Evolutionary conservation across 169 alveolate genomes (phyloP).

Genomic region (Cryptosporidium tyzzeri): DNA sequence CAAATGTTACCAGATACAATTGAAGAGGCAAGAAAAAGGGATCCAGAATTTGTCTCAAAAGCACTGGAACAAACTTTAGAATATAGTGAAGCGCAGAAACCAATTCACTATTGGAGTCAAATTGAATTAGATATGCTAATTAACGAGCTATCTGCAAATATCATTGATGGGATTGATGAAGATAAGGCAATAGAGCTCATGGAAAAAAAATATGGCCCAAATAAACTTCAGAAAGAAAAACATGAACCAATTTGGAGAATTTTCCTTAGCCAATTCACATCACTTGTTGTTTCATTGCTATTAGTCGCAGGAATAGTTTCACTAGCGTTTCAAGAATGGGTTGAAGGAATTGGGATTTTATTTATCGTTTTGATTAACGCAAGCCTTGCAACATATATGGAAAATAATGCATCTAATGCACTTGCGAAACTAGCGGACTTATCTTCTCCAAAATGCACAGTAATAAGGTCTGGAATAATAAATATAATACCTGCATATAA

Average conservation of each 20-base stretch:
- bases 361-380: constrained; percentile 90
- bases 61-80: constrained; percentile 66
- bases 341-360: constrained; percentile 91
- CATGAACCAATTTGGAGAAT: constrained; percentile 87
- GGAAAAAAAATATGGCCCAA: constrained; percentile 85
- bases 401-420: constrained; percentile 89
- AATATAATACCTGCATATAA: constrained; percentile 86
- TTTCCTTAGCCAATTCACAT: constrained; percentile 86
- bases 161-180: constrained; percentile 81
- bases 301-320: constrained; percentile 87
- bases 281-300: constrained; percentile 87
- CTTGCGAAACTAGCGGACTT: constrained; percentile 91
- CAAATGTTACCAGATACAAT: constrained; percentile 69
- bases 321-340: constrained; percentile 86
- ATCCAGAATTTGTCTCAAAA: constrained; percentile 69
- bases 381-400: constrained; percentile 92
- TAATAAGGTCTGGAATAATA: constrained; percentile 86
- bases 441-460: constrained; percentile 91
- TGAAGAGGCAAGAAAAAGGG: constrained; percentile 73
- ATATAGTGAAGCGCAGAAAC: constrained; percentile 25
- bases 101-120: constrained; percentile 74
- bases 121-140: constrained; percentile 25
- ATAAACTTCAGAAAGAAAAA: constrained; percentile 86
- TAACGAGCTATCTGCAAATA: constrained; percentile 61
- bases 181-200: constrained; percentile 85